Conservation (phyloP, 371 early-diverging fungal genomes). For the Haplosporangium sp. region DNA sequence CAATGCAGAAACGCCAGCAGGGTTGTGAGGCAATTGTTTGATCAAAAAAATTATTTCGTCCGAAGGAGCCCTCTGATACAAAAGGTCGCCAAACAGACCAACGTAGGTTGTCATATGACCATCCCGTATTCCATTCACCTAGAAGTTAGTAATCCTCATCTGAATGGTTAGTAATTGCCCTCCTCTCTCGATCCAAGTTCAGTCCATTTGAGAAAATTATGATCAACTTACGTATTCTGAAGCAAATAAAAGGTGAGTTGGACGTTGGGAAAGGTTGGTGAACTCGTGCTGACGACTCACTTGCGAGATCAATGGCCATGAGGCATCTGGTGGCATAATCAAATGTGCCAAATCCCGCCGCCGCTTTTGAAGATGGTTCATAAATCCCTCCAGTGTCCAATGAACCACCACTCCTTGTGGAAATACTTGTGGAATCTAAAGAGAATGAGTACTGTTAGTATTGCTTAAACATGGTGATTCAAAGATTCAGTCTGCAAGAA, state of each 20-base stretch:
- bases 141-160: conserved; percentile 7
- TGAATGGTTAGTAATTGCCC: not conserved
- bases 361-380: conserved; percentile 69
- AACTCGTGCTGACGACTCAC: conserved; percentile 81
- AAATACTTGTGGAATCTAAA: conserved; percentile 46
- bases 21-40: conserved; percentile 61
- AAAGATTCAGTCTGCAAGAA: not conserved
- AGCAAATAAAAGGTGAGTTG: conserved; percentile 66
- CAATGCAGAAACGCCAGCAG: conserved; percentile 65
- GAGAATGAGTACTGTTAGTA: not conserved
- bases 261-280: conserved; percentile 74
- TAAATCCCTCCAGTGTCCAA: conserved; percentile 76
- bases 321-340: conserved; percentile 82
- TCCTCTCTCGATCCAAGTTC: not conserved
- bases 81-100: conserved; percentile 74
- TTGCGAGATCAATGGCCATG: conserved; percentile 85
- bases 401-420: conserved; percentile 62
- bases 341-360: conserved; percentile 66
- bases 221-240: conserved; percentile 33
- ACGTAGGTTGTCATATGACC: conserved; percentile 69
- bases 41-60: conserved; percentile 74
- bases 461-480: not conserved
- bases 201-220: not conserved
- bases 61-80: conserved; percentile 82
- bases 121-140: conserved; percentile 72